phyloP scores from a whole-genome alignment of 352 stramenopile genomes.

The Phytophthora citricola region DNA sequence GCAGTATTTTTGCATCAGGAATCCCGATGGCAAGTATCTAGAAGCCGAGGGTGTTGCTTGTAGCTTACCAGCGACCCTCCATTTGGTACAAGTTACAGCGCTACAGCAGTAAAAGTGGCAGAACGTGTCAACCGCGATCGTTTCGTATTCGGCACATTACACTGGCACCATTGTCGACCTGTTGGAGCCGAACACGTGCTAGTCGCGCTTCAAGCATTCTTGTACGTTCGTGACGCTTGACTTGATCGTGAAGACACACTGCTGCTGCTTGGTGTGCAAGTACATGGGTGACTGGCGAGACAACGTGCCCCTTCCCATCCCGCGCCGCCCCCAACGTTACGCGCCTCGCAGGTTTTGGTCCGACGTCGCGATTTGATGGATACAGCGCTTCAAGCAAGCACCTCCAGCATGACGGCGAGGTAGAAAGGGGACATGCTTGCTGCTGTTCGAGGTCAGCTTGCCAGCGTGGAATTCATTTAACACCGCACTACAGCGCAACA shows the following conservation, averaged over 20 bases:
- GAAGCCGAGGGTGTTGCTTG: too few species aligned
- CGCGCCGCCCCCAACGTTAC: slow-evolving; percentile 9
- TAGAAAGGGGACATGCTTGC: slow-evolving; percentile 39
- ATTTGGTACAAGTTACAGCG: too few species aligned
- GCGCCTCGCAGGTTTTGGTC: slow-evolving; percentile 25
- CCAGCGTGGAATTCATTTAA: slow-evolving; percentile 21
- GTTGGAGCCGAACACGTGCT: slow-evolving; percentile 1
- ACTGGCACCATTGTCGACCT: background rate
- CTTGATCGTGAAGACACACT: slow-evolving; percentile 4
- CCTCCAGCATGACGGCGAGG: slow-evolving; percentile 14
- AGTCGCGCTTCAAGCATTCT: background rate
- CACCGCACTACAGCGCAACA: slow-evolving; percentile 4
- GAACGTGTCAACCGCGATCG: background rate
- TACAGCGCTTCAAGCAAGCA: slow-evolving; percentile 31
- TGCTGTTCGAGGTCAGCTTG: slow-evolving; percentile 4
- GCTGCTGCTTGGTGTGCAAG: background rate
- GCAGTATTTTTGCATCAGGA: too few species aligned
- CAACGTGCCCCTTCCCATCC: slow-evolving; percentile 35
- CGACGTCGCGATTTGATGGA: slow-evolving; percentile 44
- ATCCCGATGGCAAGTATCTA: too few species aligned
- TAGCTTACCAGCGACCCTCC: too few species aligned
- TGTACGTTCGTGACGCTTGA: slow-evolving; percentile 9
- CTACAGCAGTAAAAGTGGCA: background rate
- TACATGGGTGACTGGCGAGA: slow-evolving; percentile 14
- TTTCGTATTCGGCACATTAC: background rate